phyloP scores from a whole-genome alignment of 495 filamentous ascomycete species.

The Podospora anserina region DNA sequence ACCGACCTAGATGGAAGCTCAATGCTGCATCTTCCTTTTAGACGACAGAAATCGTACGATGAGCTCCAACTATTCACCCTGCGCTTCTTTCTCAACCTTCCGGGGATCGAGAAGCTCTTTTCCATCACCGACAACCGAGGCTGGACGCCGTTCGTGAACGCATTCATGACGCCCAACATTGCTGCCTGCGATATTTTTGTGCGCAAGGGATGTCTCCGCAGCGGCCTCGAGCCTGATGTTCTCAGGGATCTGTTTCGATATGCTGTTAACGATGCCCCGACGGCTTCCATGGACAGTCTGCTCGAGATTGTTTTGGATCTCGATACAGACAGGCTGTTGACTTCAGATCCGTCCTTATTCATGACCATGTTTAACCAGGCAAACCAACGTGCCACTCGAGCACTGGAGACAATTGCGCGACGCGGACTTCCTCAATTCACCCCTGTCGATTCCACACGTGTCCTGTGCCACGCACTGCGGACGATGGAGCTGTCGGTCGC shows the following conservation, averaged over 20 bases:
- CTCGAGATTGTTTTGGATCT: slow-evolving; percentile 24
- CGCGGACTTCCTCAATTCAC: slow-evolving; percentile 16
- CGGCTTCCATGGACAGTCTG: slow-evolving; percentile 10
- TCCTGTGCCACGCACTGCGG: slow-evolving; percentile 16
- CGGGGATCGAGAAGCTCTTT: slow-evolving; percentile 14
- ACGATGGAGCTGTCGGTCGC: slow-evolving; percentile 13
- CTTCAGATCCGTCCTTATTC: slow-evolving; percentile 16
- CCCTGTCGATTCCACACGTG: slow-evolving; percentile 10
- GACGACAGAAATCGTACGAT: slow-evolving; percentile 10
- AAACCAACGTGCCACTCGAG: slow-evolving; percentile 10
- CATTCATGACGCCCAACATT: slow-evolving; percentile 17
- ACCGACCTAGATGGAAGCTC: slow-evolving; percentile 22
- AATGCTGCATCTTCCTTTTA: slow-evolving; percentile 29
- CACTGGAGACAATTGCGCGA: slow-evolving; percentile 12
- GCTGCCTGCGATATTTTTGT: slow-evolving; percentile 28
- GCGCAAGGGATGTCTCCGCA: slow-evolving; percentile 19
- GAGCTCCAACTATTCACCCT: slow-evolving; percentile 15
- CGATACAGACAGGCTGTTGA: slow-evolving; percentile 13
- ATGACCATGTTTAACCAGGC: slow-evolving; percentile 11
- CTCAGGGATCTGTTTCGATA: slow-evolving; percentile 7
- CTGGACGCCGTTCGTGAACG: slow-evolving; percentile 20
- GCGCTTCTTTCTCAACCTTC: slow-evolving; percentile 24
- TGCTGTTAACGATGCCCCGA: slow-evolving; percentile 3
- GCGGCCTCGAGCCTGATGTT: slow-evolving; percentile 11
- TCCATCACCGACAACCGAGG: slow-evolving; percentile 11